These are phyloP conservation scores for Capsicum rhomboideum DNA, from an alignment of 257 asterid species.

Conservation along the genomic window DNA sequence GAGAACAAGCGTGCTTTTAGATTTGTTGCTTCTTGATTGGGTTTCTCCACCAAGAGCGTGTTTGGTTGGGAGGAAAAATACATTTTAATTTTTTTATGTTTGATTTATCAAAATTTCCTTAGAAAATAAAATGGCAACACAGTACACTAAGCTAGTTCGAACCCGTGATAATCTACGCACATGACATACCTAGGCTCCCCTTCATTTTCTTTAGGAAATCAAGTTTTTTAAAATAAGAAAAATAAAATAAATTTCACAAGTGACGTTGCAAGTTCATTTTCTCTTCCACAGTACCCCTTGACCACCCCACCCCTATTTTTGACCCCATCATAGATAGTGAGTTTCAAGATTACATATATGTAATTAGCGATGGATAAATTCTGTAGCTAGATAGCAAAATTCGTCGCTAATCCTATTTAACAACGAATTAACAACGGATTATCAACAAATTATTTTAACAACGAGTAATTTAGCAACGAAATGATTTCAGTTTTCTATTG, in stretches of 20 bases:
- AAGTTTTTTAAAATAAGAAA: background rate
- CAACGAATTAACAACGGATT: too few species aligned
- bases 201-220: too few species aligned
- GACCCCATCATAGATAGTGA: background rate
- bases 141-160: too few species aligned
- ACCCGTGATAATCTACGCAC: too few species aligned
- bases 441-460: too few species aligned
- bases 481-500: too few species aligned
- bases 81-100: background rate
- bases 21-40: background rate
- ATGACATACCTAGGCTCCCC: too few species aligned
- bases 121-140: too few species aligned
- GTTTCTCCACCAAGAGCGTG: background rate
- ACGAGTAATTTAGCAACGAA: too few species aligned
- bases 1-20: background rate
- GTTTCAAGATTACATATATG: too few species aligned
- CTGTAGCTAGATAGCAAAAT: background rate
- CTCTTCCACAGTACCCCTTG: too few species aligned
- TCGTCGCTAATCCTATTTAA: background rate
- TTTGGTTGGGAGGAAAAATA: background rate
- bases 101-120: background rate
- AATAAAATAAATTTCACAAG: background rate
- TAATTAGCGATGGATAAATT: background rate
- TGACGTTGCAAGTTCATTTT: background rate
- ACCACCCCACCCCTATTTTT: background rate